phyloP scores from a whole-genome alignment of 257 asterid genomes.

The Linderniella brevidens region DNA sequence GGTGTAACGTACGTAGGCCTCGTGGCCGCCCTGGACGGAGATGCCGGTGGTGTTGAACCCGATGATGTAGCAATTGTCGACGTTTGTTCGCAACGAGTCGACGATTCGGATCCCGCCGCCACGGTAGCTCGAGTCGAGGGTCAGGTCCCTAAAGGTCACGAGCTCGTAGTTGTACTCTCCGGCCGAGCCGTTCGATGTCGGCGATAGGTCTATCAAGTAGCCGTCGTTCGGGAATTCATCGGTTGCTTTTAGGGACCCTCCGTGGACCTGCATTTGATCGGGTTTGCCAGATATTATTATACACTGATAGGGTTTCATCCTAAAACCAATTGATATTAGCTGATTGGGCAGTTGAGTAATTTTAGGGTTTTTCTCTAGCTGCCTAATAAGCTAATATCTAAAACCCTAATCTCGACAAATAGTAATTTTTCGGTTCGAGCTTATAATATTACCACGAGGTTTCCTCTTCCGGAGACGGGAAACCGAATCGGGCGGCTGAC shows the following conservation, averaged over 20 bases:
- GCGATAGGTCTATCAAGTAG: conserved; percentile 49
- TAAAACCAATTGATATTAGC: no score
- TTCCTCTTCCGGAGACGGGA: conserved; percentile 53
- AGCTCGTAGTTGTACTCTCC: conserved; percentile 44
- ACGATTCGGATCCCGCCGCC: conserved; percentile 76
- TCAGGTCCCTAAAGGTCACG: conserved; percentile 49
- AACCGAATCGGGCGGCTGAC: conserved; percentile 57
- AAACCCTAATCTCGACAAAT: neutral
- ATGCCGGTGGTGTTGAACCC: conserved; percentile 71
- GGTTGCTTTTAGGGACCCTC: conserved; percentile 76
- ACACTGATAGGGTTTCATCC: no score
- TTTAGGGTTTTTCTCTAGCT: no score
- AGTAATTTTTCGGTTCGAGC: neutral
- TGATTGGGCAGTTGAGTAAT: no score
- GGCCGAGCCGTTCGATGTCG: conserved; percentile 13
- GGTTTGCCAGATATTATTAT: no score
- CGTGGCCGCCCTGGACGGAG: conserved; percentile 53
- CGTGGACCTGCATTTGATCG: conserved; percentile 89
- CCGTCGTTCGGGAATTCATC: conserved; percentile 41
- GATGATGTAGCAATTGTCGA: conserved; percentile 75
- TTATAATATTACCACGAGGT: conserved; percentile 33
- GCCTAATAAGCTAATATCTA: no score
- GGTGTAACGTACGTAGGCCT: conserved; percentile 55
- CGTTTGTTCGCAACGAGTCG: conserved; percentile 49
- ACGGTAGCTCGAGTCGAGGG: conserved; percentile 42